A percentile compares a stretch with the other conserved stretches of the same genome.
Evolutionary conservation across 2,329 filamentous ascomycete species (phyloP).

Genomic region (Venturia nashicola): DNA sequence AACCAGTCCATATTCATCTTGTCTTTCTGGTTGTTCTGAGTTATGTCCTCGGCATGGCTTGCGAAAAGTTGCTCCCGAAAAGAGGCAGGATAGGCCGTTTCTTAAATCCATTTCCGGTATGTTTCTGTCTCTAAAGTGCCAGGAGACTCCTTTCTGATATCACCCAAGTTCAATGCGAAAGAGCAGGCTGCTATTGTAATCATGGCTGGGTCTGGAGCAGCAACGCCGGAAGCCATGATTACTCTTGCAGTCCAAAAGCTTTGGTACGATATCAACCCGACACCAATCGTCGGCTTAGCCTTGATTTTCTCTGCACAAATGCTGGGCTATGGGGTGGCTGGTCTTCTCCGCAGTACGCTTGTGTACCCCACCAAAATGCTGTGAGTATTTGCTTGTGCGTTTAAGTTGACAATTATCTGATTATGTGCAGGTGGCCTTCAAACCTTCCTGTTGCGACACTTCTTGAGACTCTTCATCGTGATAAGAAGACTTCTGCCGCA

Average conservation of each 20-base stretch:
- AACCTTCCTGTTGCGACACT: constrained; percentile 12
- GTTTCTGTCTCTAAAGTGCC: not conserved
- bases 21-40: constrained; percentile 35
- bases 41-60: constrained; percentile 30
- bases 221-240: constrained; percentile 10
- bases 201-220: constrained; percentile 11
- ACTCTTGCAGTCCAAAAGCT: constrained; percentile 11
- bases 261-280: constrained; percentile 10
- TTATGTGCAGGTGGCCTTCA: constrained; percentile 3
- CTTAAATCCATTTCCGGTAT: constrained; percentile 24
- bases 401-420: not conserved
- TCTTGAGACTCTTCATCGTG: constrained; percentile 11
- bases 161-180: constrained; percentile 21
- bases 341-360: constrained; percentile 12
- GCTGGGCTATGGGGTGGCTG: constrained; percentile 13
- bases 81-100: constrained; percentile 22
- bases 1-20: constrained; percentile 30
- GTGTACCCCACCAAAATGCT: constrained; percentile 13
- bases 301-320: constrained; percentile 12
- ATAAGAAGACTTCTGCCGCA: constrained; percentile 9
- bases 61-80: constrained; percentile 25
- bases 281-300: constrained; percentile 2
- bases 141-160: not conserved
- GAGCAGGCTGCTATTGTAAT: constrained; percentile 19
- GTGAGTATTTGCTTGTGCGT: not conserved